Base-by-base conservation (phyloP, 805 yeast species). In the Schizosaccharomyces japonicus region DNA sequence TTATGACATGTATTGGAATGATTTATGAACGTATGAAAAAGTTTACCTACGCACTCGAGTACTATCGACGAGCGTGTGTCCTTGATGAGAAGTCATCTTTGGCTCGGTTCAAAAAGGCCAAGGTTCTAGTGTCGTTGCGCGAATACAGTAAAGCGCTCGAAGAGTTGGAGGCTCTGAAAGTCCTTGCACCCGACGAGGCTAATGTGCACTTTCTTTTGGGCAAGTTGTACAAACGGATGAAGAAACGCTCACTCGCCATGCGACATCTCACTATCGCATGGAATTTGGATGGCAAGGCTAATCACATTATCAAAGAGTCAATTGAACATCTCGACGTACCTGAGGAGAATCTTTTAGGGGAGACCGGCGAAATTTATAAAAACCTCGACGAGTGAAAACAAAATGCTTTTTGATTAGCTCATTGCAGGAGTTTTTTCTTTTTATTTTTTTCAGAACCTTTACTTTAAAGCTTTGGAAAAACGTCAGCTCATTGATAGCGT, bases 1-100 rank as follows among this genome's bases (percentile, higher is more conserved):
- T 90, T 55, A 73, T 83, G 2, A 85, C 95, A 59, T 87, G 95
- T 60, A 78, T 85, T 47, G 98, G 96, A 10, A 82, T 84, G 78
- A 31, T 84, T 29, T 65, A 81, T 47, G 96, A 87, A 56, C 80
- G 79, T 57, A 57, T 77, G 48, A 77, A 76, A 10, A 72, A 75
- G 55, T 68, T 69, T 52, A 76, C 72, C 13, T 71, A 76, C 50
- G 96, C 96, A 0, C 63, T 87, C 47, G 68, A 73, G 47, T 87
- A 82, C 58, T 90, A 83, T 58, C 80, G 79, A 42, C 63, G 78
- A 55, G 96, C 96, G 0, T 73, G 79, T 49, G 76, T 76, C 52
- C 61, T 87, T 39, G 94, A 85, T 58, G 95, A 95, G 5, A 64
- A 73, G 47, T 78, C 84, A 49, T 84, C 94, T 32, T 67, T 87